Conservation (phyloP, 768 basidiomycete genomes). For the Mycena olivaceomarginata region DNA sequence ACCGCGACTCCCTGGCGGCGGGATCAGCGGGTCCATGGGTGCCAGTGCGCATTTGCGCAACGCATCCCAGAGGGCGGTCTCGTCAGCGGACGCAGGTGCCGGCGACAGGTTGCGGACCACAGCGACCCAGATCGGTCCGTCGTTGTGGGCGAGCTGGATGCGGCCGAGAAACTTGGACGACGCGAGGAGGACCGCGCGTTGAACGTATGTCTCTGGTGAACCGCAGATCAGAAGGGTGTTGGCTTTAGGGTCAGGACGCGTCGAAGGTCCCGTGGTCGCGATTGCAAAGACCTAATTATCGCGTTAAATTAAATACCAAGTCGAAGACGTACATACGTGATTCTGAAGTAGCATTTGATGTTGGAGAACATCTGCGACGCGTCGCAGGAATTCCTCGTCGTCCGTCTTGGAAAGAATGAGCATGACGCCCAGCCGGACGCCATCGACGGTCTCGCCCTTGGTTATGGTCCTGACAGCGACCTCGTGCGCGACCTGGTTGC, state of each 20-base stretch:
- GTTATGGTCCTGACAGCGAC: constrained; percentile 68
- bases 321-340: constrained; percentile 50
- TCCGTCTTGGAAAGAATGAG: constrained; percentile 75
- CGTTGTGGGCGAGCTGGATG: constrained; percentile 61
- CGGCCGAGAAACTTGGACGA: constrained; percentile 84
- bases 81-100: constrained; percentile 70
- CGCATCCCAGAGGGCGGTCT: constrained; percentile 81
- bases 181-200: constrained; percentile 79
- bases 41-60: constrained; percentile 76
- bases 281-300: constrained; percentile 65
- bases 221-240: constrained; percentile 77
- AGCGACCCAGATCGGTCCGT: constrained; percentile 62
- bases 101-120: constrained; percentile 68
- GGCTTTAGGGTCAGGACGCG: constrained; percentile 49
- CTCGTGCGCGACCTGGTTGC: constrained; percentile 70
- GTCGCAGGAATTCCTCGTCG: constrained; percentile 75
- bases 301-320: not conserved
- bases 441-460: constrained; percentile 64
- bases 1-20: constrained; percentile 80
- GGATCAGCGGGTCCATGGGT: constrained; percentile 76
- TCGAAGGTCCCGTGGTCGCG: constrained; percentile 65
- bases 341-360: constrained; percentile 62
- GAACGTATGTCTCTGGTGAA: constrained; percentile 72
- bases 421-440: constrained; percentile 74
- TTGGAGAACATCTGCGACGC: constrained; percentile 69